Evolutionary conservation across 2,329 filamentous ascomycete species (phyloP).

Genomic region (Bipolaris zeicola): DNA sequence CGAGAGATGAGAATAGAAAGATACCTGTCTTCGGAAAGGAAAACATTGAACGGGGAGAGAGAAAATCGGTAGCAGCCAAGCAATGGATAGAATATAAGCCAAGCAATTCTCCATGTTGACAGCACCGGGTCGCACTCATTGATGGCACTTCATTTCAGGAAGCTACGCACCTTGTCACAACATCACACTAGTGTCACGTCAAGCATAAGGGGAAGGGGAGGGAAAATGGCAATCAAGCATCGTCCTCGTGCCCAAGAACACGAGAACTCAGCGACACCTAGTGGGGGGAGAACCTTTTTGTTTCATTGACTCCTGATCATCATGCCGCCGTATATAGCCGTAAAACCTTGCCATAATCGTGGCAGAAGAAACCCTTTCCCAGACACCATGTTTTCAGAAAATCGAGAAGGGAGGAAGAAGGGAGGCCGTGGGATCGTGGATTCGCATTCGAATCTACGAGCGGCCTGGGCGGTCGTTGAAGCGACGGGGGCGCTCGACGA

Average conservation of each 20-base stretch:
- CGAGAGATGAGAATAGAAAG: background rate
- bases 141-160: background rate
- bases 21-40: too few relatives aligned
- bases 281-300: conserved; percentile 52
- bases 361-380: conserved; percentile 91
- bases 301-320: conserved; percentile 70
- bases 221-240: conserved; percentile 87
- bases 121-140: background rate
- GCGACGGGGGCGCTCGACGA: conserved; percentile 80
- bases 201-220: conserved; percentile 14
- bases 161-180: background rate
- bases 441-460: conserved; percentile 31
- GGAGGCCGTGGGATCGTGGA: conserved; percentile 56
- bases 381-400: conserved; percentile 66
- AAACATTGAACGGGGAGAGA: too few relatives aligned
- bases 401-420: conserved; percentile 38
- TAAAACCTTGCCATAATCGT: conserved; percentile 91
- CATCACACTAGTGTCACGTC: conserved; percentile 19
- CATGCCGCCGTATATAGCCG: conserved; percentile 64
- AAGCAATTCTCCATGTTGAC: background rate
- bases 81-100: too few relatives aligned
- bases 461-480: conserved; percentile 67
- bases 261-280: conserved; percentile 88
- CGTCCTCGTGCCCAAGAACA: conserved; percentile 59
- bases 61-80: too few relatives aligned